Evolutionary conservation across 2,329 filamentous ascomycete species (phyloP).

Genomic region (Elsinoe fawcettii): DNA sequence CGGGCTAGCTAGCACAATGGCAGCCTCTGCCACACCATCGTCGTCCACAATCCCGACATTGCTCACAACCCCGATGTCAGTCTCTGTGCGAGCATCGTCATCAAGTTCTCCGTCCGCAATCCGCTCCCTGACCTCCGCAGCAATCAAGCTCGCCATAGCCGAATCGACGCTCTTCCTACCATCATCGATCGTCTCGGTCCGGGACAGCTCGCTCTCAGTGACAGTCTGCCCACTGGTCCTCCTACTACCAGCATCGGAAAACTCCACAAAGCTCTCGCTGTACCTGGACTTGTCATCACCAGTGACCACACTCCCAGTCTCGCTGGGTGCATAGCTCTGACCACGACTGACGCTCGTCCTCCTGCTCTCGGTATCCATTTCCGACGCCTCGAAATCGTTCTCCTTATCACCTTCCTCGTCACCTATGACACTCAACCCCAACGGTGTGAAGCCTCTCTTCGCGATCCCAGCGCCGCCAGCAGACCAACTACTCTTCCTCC

Average conservation of each 20-base stretch:
- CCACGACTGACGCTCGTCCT: constrained; percentile 4
- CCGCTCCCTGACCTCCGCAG: constrained; percentile 2
- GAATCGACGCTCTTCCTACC: constrained; percentile 4
- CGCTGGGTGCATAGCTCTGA: neutral
- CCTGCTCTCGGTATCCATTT: constrained; percentile 6
- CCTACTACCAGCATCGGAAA: constrained; percentile 11
- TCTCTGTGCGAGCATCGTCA: constrained; percentile 10
- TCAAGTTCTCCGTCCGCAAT: constrained; percentile 12
- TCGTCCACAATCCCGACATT: constrained; percentile 26
- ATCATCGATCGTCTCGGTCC: neutral
- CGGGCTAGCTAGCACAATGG: constrained; percentile 15
- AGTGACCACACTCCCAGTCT: constrained; percentile 6
- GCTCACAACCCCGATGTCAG: constrained; percentile 22
- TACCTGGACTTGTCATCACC: constrained; percentile 7
- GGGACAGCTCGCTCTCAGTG: constrained; percentile 5
- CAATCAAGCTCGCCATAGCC: constrained; percentile 11
- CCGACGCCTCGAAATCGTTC: constrained; percentile 30
- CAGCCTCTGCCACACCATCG: constrained; percentile 20
- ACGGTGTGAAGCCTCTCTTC: constrained; percentile 11
- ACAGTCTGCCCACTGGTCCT: constrained; percentile 9
- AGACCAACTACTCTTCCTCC: constrained; percentile 29
- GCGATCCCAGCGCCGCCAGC: constrained; percentile 18
- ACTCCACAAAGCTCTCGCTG: constrained; percentile 14
- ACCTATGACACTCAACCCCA: constrained; percentile 21
- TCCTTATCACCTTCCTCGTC: constrained; percentile 35